These are phyloP conservation scores for Penicillium fuscoglaucum DNA, from an alignment of 2,329 filamentous ascomycete genomes.

Conservation along the genomic window DNA sequence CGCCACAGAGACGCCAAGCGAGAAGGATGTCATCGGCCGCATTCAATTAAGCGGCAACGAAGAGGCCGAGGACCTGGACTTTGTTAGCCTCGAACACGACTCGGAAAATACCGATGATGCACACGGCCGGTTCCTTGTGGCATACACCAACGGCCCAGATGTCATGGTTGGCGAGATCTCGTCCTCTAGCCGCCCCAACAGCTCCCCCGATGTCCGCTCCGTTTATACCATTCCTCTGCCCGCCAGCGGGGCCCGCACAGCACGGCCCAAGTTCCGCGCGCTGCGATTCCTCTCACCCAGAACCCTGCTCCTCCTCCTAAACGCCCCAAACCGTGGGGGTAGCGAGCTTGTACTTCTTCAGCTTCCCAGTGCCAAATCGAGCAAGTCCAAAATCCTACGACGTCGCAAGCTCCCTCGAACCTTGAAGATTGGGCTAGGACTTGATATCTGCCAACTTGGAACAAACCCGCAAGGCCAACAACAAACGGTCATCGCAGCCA, in stretches of 20 bases:
- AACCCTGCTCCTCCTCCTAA: constrained; percentile 57
- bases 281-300: constrained; percentile 57
- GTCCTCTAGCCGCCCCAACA: constrained; percentile 49
- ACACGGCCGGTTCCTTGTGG: constrained; percentile 61
- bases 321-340: constrained; percentile 55
- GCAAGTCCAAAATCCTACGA: constrained; percentile 48
- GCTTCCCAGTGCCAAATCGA: constrained; percentile 18
- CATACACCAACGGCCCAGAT: constrained; percentile 75
- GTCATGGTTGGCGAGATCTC: constrained; percentile 67
- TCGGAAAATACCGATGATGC: constrained; percentile 15
- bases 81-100: constrained; percentile 34
- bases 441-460: constrained; percentile 73
- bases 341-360: constrained; percentile 56
- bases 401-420: constrained; percentile 63
- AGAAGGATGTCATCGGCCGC: constrained; percentile 55
- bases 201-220: constrained; percentile 33
- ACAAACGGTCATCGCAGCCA: constrained; percentile 79
- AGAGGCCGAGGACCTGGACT: constrained; percentile 53
- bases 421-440: constrained; percentile 72
- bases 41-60: constrained; percentile 53
- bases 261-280: constrained; percentile 55
- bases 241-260: constrained; percentile 31
- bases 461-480: constrained; percentile 61
- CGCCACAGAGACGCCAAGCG: constrained; percentile 56
- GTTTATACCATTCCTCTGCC: constrained; percentile 46